phyloP scores from a whole-genome alignment of 805 yeast species.

The Candida parachauliodes region DNA sequence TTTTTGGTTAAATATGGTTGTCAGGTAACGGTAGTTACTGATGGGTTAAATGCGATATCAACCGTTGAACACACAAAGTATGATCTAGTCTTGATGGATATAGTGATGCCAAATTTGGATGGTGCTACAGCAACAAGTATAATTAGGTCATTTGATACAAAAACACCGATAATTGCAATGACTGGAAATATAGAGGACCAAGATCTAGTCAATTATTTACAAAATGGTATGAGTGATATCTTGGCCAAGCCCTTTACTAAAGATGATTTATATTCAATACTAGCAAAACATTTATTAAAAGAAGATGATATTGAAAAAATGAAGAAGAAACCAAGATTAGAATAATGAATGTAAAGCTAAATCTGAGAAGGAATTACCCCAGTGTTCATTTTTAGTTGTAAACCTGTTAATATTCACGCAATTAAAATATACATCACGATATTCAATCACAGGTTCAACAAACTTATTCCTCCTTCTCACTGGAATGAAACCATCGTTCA shows the following conservation, averaged over 20 bases:
- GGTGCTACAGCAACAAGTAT: constrained; percentile 90
- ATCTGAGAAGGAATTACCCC: constrained; percentile 55
- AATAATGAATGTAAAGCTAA: constrained; percentile 39
- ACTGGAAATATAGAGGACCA: constrained; percentile 84
- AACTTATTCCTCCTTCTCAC: constrained; percentile 17
- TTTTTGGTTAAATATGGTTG: constrained; percentile 87
- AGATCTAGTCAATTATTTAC: constrained; percentile 74
- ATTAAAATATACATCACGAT: constrained; percentile 32
- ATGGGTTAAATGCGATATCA: constrained; percentile 84
- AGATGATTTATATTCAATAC: constrained; percentile 73
- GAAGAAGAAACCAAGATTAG: constrained; percentile 5
- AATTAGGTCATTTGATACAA: constrained; percentile 76
- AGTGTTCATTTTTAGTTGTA: constrained; percentile 27
- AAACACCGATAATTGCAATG: constrained; percentile 92
- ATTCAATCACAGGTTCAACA: constrained; percentile 29
- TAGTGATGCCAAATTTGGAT: constrained; percentile 84
- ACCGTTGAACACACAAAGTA: constrained; percentile 67
- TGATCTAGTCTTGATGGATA: constrained; percentile 81
- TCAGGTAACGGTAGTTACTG: constrained; percentile 87
- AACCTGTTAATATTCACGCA: constrained; percentile 17
- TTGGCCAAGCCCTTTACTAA: constrained; percentile 92
- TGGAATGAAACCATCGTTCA: constrained; percentile 2
- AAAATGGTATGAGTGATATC: constrained; percentile 90
- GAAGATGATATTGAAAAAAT: constrained; percentile 14
- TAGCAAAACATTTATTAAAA: constrained; percentile 67